Evolutionary conservation across 2,329 filamentous ascomycete species (phyloP).

Genomic region (Neoarthrinium moseri): DNA sequence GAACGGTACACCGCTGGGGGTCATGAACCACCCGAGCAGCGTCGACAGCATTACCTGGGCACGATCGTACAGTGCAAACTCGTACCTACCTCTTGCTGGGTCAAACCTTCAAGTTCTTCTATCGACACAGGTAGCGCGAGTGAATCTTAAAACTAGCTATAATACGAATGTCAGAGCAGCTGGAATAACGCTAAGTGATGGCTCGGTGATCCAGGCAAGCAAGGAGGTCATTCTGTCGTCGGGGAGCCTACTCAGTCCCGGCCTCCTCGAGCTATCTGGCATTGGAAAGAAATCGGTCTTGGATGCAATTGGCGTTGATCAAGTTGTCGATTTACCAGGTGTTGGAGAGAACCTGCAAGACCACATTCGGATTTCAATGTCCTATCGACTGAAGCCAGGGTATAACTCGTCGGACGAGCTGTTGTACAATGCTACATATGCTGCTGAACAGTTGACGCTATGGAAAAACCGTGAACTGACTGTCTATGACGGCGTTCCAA

Average conservation of each 20-base stretch:
- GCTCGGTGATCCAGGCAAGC: conserved; percentile 20
- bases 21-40: conserved; percentile 47
- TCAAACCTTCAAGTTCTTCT: conserved; percentile 40
- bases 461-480: conserved; percentile 30
- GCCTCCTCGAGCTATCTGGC: conserved; percentile 34
- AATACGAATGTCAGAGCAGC: conserved; percentile 19
- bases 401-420: conserved; percentile 17
- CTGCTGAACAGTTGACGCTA: conserved; percentile 36
- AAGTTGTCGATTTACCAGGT: conserved; percentile 39
- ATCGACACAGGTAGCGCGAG: conserved; percentile 33
- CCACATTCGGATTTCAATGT: conserved; percentile 28
- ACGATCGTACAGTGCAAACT: conserved; percentile 41
- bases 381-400: conserved; percentile 17
- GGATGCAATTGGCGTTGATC: conserved; percentile 37
- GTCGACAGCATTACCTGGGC: conserved; percentile 45
- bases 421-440: conserved; percentile 6
- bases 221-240: conserved; percentile 44
- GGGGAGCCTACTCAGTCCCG: conserved; percentile 38
- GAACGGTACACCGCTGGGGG: conserved; percentile 48
- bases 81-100: conserved; percentile 32
- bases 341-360: conserved; percentile 51
- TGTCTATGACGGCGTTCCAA: conserved; percentile 38
- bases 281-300: conserved; percentile 41
- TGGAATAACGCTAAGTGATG: conserved; percentile 19
- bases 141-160: conserved; percentile 30